These are phyloP conservation scores for Mycocentrospora acerina DNA, from an alignment of 2,329 filamentous ascomycete species.

Conservation along the genomic window DNA sequence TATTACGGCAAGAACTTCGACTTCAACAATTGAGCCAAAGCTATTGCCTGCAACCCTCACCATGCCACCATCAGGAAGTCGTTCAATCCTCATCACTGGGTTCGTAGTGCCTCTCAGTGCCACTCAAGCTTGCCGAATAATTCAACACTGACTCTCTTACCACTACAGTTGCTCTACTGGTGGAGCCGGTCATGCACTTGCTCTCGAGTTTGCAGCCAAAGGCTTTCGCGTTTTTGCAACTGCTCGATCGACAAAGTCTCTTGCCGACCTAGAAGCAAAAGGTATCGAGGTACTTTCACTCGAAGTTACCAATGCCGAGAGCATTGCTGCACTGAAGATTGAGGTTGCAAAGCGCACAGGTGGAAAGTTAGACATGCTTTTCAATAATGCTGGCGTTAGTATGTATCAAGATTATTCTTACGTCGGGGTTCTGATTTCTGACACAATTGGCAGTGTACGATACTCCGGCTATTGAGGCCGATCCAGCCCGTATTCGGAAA, in stretches of 20 bases:
- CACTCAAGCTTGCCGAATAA: too few species aligned
- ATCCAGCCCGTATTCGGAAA: constrained; percentile 39
- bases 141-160: too few species aligned
- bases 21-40: too few species aligned
- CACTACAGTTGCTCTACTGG: constrained; percentile 31
- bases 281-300: too few species aligned
- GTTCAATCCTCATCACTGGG: too few species aligned
- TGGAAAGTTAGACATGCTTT: constrained; percentile 52
- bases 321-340: constrained; percentile 1
- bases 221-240: constrained; percentile 22
- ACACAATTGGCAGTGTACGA: not conserved
- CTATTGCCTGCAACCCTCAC: too few species aligned
- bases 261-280: not conserved
- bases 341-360: constrained; percentile 29
- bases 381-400: constrained; percentile 53
- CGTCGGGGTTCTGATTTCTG: too few species aligned
- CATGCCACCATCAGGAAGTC: too few species aligned
- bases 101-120: too few species aligned
- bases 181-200: constrained; percentile 58
- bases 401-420: too few species aligned
- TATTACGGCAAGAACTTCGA: too few species aligned
- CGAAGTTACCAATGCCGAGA: constrained; percentile 3
- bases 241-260: constrained; percentile 2
- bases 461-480: constrained; percentile 52
- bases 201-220: constrained; percentile 53